Base-by-base conservation (phyloP, 306 rosid genomes). In the Acacia melanoxylon region DNA sequence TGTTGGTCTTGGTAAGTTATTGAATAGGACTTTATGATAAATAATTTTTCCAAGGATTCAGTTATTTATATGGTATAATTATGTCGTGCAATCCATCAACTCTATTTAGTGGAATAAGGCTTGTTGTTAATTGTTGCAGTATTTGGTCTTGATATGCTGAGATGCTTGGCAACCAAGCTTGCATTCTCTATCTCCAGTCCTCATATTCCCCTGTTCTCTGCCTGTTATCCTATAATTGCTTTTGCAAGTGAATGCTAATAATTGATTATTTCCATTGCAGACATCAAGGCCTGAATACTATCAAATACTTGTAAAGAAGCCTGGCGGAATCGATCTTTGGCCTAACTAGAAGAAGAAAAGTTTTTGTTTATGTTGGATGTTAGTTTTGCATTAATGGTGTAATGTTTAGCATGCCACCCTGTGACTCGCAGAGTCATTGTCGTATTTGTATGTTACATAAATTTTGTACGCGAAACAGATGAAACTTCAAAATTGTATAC, bases 251-350 rank as follows among this genome's bases (percentile, higher is more conserved):
- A 61, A 51, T 69, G 77, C 41, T 78, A 33, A 69, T 75, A 48
- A 42, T 33, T 46, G 15, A 76, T 75, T 72, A 42, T 66, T 61
- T 86, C 46, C 70, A 82, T 13, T 90, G 90, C 95, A 93, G 99
- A 91, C 99, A 58, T 91, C 97, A 76, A 90, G 94, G 78, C 95
- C 97, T n/a, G 95, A 95, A 69, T 95, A 93, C 89, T 90, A 90
- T 83, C 94, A 91, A 86, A 72, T 95, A 24, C 91, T 93, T 51
- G 93, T 91, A 42, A 91, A 93, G 92, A 93, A 90, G 89, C 85
- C 92, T 2, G 97, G 85, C 25, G 97, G 95, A 66, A 62, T 70
- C 65, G 90, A 87, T 58, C 80, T 87, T 74, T 90, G 93, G 94
- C 91, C 97, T 20, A 83, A 77, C 79, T 86, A 88, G 83, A 37